phyloP scores from a whole-genome alignment of 2,329 filamentous ascomycete genomes.

The Aspergillus pseudoglaucus region DNA sequence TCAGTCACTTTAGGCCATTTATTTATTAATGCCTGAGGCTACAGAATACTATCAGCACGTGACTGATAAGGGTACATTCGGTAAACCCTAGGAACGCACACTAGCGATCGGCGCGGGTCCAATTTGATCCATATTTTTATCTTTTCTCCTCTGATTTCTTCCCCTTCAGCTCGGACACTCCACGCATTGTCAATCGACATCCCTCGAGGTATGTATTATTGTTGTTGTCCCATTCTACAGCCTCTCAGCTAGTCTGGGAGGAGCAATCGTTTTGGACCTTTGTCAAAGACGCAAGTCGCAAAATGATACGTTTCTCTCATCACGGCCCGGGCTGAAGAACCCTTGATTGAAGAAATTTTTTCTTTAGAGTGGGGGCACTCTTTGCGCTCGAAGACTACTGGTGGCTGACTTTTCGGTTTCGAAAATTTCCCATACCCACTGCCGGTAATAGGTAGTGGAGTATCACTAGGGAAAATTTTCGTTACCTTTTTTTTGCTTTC shows the following conservation, averaged over 20 bases:
- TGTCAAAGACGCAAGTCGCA: slow-evolving; percentile 10
- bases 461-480: neutral
- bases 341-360: slow-evolving; percentile 36
- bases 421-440: slow-evolving; percentile 3
- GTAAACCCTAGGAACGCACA: slow-evolving; percentile 28
- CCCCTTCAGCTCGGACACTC: slow-evolving; percentile 6
- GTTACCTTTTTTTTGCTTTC: slow-evolving; percentile 6
- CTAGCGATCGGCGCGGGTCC: slow-evolving; percentile 16
- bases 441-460: neutral
- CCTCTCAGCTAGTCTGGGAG: slow-evolving; percentile 39
- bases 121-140: slow-evolving; percentile 12
- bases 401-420: slow-evolving; percentile 49
- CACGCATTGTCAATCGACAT: slow-evolving; percentile 18
- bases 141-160: slow-evolving; percentile 3
- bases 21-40: no score
- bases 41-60: slow-evolving; percentile 15
- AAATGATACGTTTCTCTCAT: slow-evolving; percentile 40
- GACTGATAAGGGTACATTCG: slow-evolving; percentile 22
- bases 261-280: slow-evolving; percentile 27
- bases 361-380: slow-evolving; percentile 54
- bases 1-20: no score
- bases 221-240: slow-evolving; percentile 16
- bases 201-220: slow-evolving; percentile 38
- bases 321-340: slow-evolving; percentile 61
- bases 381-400: slow-evolving; percentile 60